Percentiles rank a stretch among this genome's conserved stretches.
phyloP scores from a whole-genome alignment of 768 basidiomycete species.

The Pisolithus sp. region DNA sequence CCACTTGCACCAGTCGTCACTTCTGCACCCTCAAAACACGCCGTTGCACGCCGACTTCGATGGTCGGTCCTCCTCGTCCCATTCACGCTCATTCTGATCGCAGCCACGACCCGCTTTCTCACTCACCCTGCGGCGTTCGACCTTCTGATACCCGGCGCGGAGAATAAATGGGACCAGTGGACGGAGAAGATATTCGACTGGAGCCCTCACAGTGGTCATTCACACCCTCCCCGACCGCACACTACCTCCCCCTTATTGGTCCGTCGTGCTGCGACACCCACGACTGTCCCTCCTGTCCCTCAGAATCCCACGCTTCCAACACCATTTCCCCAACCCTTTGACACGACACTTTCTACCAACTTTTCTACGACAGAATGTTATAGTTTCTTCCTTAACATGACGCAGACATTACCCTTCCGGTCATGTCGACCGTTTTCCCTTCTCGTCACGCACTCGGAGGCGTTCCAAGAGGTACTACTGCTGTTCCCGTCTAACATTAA shows the following conservation, averaged over 20 bases:
- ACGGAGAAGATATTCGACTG: constrained; percentile 27
- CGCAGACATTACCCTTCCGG: constrained; percentile 51
- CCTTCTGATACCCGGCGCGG: constrained; percentile 25
- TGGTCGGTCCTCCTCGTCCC: constrained; percentile 56
- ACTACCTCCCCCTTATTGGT: constrained; percentile 7
- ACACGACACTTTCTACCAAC: constrained; percentile 48
- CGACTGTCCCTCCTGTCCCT: constrained; percentile 22
- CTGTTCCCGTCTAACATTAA: neutral
- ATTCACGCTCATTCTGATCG: constrained; percentile 47
- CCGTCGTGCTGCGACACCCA: constrained; percentile 7
- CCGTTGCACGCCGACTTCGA: constrained; percentile 32
- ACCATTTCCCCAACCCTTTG: constrained; percentile 76
- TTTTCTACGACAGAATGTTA: constrained; percentile 39
- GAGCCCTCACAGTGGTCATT: constrained; percentile 40
- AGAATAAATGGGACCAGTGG: constrained; percentile 27
- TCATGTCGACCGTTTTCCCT: constrained; percentile 73
- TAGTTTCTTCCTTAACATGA: constrained; percentile 74
- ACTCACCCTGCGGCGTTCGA: constrained; percentile 44
- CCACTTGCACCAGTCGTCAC: constrained; percentile 2
- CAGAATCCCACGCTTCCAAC: constrained; percentile 48
- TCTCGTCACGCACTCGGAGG: constrained; percentile 47
- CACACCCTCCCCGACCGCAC: constrained; percentile 2
- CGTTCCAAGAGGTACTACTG: constrained; percentile 47
- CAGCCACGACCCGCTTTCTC: constrained; percentile 44
- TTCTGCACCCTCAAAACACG: constrained; percentile 23